Evolutionary conservation across 2,329 filamentous ascomycete genomes (phyloP).

Genomic region (Phialophora verrucosa): DNA sequence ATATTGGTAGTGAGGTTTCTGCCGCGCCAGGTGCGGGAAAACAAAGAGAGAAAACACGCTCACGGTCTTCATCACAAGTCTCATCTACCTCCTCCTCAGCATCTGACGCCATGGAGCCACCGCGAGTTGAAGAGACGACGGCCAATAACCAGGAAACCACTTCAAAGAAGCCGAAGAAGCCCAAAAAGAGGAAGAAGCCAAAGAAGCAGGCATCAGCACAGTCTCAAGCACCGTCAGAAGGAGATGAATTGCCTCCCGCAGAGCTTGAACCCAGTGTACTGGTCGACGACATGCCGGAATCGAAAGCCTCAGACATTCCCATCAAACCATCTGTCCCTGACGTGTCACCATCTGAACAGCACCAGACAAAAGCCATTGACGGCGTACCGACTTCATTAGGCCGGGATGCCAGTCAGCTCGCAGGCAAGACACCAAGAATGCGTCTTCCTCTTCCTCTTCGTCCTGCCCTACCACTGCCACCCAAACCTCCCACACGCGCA

Average conservation of each 20-base stretch:
- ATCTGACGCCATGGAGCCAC: background rate
- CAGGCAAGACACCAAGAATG: background rate
- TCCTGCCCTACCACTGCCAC: background rate
- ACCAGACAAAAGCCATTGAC: background rate
- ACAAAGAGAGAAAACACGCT: background rate
- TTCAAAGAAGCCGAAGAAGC: constrained; percentile 7
- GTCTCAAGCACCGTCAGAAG: background rate
- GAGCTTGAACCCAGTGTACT: background rate
- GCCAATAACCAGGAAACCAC: background rate
- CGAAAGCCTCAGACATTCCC: background rate
- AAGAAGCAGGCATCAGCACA: background rate
- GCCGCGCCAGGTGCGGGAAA: background rate
- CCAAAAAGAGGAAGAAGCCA: constrained; percentile 15
- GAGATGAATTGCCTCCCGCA: background rate
- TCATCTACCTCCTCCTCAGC: background rate
- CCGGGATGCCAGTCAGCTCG: background rate
- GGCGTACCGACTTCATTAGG: background rate
- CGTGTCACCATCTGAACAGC: background rate
- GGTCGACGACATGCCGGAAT: background rate
- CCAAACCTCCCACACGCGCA: background rate
- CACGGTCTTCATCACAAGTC: background rate
- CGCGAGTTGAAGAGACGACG: background rate
- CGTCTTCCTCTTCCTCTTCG: background rate
- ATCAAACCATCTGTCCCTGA: background rate
- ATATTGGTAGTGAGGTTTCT: background rate